phyloP scores from a whole-genome alignment of 164 flowering plant species.

The Magnolia changhungtana region DNA sequence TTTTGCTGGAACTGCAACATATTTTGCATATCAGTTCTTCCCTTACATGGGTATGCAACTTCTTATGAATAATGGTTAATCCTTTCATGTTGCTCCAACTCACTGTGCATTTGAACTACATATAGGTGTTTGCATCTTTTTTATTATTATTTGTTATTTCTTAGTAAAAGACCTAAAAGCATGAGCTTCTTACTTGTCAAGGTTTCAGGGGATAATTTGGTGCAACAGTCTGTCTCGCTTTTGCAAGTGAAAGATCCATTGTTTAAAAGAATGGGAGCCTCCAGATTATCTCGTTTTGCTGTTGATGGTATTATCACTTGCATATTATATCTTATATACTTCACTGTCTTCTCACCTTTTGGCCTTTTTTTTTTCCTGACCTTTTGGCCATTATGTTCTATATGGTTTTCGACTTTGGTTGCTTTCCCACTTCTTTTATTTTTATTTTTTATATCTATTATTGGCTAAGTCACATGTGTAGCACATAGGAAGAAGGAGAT shows the following conservation, averaged over 20 bases:
- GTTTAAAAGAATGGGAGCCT: slow-evolving; percentile 96
- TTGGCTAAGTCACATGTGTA: too few relatives aligned
- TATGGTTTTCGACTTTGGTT: too few relatives aligned
- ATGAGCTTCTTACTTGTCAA: neutral
- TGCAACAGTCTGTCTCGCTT: slow-evolving; percentile 81
- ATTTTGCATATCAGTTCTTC: slow-evolving; percentile 65
- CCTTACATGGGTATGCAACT: slow-evolving; percentile 78
- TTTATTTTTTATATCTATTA: too few relatives aligned
- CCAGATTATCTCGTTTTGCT: slow-evolving; percentile 84
- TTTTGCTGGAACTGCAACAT: slow-evolving; percentile 77
- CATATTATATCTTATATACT: neutral
- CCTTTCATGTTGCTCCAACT: neutral
- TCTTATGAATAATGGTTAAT: neutral
- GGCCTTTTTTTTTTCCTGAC: neutral
- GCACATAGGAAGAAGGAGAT: too few relatives aligned
- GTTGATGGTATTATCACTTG: slow-evolving; percentile 54
- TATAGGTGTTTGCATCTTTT: neutral
- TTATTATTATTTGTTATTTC: neutral
- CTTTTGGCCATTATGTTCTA: neutral
- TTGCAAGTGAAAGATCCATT: slow-evolving; percentile 86
- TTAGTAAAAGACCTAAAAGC: neutral
- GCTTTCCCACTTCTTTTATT: too few relatives aligned
- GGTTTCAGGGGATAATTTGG: slow-evolving; percentile 70
- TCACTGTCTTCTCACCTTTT: neutral
- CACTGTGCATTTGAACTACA: neutral